A percentile compares a stretch with the other conserved stretches of the same genome.
These are phyloP conservation scores for Porogramme epimiltina DNA, from an alignment of 1,284 basidiomycete species.

Conservation along the genomic window DNA sequence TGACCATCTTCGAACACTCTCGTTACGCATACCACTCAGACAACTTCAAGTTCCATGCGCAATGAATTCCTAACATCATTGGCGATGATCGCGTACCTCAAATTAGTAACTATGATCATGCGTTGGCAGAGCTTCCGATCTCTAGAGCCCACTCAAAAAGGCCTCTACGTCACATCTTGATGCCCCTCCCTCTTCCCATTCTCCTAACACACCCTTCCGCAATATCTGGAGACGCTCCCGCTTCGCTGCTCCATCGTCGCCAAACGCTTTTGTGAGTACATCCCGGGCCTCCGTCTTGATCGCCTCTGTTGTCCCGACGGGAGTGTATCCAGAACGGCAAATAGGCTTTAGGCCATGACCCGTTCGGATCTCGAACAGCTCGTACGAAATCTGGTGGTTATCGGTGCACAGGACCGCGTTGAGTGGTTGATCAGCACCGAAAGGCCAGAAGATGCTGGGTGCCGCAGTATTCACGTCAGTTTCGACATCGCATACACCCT, in stretches of 20 bases:
- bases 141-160: no score
- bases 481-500: no score
- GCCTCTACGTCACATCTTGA: no score
- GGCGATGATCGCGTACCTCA: no score
- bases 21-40: no score
- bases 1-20: no score
- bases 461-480: no score
- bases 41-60: no score
- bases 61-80: no score
- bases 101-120: no score
- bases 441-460: slow-evolving; percentile 16
- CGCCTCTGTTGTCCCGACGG: slow-evolving; percentile 24
- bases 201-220: slow-evolving; percentile 4
- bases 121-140: no score
- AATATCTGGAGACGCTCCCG: slow-evolving; percentile 19
- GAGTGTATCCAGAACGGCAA: slow-evolving; percentile 20
- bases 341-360: slow-evolving; percentile 22
- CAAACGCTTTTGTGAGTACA: slow-evolving; percentile 23
- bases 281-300: slow-evolving; percentile 17
- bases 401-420: slow-evolving; percentile 26
- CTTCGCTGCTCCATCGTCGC: slow-evolving; percentile 24
- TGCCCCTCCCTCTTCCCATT: slow-evolving; percentile 22
- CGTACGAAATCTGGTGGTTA: slow-evolving; percentile 26
- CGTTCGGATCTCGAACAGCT: slow-evolving; percentile 29
- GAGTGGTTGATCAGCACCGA: slow-evolving; percentile 27